These are phyloP conservation scores for Singerocomus inundabilis DNA, from an alignment of 1,284 basidiomycete genomes.

Conservation along the genomic window DNA sequence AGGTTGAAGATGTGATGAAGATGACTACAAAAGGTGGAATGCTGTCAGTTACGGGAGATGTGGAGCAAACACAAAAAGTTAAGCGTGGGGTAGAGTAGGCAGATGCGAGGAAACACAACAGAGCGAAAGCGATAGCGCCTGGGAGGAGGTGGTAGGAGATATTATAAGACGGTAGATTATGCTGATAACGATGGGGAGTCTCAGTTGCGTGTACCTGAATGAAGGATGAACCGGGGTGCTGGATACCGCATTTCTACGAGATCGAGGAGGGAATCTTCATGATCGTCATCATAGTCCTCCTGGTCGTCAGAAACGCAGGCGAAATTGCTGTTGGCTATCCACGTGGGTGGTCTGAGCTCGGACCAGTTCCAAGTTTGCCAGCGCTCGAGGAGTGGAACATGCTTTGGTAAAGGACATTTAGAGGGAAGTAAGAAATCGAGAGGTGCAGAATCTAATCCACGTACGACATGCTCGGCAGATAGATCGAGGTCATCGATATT, in stretches of 20 bases:
- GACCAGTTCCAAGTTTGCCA: constrained; percentile 36
- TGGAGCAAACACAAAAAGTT: constrained; percentile 13
- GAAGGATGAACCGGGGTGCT: constrained; percentile 15
- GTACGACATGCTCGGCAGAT: constrained; percentile 19
- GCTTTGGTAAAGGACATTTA: constrained; percentile 24
- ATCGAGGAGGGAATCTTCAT: constrained; percentile 16
- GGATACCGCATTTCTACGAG: constrained; percentile 13
- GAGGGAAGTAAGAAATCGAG: constrained; percentile 21
- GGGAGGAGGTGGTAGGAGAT: constrained; percentile 3
- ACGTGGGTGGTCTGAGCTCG: constrained; percentile 30
- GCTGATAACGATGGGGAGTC: constrained; percentile 14
- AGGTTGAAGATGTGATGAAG: constrained; percentile 10
- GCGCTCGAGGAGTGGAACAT: constrained; percentile 24
- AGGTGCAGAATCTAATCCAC: constrained; percentile 22
- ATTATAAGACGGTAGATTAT: constrained; percentile 17
- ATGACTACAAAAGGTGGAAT: constrained; percentile 28
- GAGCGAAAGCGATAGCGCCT: constrained; percentile 15
- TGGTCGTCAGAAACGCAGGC: constrained; percentile 15
- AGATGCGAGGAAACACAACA: constrained; percentile 21
- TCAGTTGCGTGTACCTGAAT: constrained; percentile 10
- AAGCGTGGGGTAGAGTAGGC: constrained; percentile 27
- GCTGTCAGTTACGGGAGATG: constrained; percentile 17
- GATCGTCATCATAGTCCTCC: constrained; percentile 23
- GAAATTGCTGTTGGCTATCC: constrained; percentile 15
- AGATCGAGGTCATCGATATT: constrained; percentile 22